Base-by-base conservation (phyloP, 2,329 filamentous ascomycete genomes). In the Microsporum canis region DNA sequence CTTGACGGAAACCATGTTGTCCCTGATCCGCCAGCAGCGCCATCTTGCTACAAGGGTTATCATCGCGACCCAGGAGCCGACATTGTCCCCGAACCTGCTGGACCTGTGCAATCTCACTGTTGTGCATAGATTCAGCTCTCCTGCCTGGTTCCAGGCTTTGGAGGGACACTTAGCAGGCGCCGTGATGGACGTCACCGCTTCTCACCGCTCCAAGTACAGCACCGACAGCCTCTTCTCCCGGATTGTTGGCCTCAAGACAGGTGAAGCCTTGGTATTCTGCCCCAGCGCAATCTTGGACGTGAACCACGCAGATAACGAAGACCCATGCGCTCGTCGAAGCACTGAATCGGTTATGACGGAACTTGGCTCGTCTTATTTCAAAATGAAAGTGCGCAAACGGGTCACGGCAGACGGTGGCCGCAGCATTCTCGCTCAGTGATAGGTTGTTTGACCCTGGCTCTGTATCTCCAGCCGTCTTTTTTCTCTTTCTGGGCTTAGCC, bases 11-110 rank as follows among this genome's bases (percentile, higher is more conserved):
- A 77, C 78, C 0, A 75, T 91, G 0, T 75, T 89, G 0, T 76
- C 78, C 0, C 80, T 82, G 0, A 86, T 92, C 65, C 81, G 88
- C 0, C 77, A 86, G 17, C 88, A 92, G 71, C 83, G 88, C 0
- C 88, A 92, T 68, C 72, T 84, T 0, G 88, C 80, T 0, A 78
- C 81, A 0, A 80, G 88, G 0, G 77, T 91, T 3, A 69, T 92
- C 47, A 85, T 92, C 36, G 85, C 87, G 0, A 92, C 88, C 0
- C 88, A 94, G 68, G 88, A 92, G 67, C 88, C 88, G 0, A 89
- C 86, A 0, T 79, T 91, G 3, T 86, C 85, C 0, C 82, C 84
- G 0, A 78, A 80, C 14, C 78, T 94, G 0, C 78, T 92, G 0
- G 87, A 89, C 59, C 76, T 92, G 0, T 90, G 85, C 70, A 85